Evolutionary conservation across 306 rosid genomes (phyloP), one percentile per base, ranked within the genome.

Genomic region (Acmispon strigosus): DNA sequence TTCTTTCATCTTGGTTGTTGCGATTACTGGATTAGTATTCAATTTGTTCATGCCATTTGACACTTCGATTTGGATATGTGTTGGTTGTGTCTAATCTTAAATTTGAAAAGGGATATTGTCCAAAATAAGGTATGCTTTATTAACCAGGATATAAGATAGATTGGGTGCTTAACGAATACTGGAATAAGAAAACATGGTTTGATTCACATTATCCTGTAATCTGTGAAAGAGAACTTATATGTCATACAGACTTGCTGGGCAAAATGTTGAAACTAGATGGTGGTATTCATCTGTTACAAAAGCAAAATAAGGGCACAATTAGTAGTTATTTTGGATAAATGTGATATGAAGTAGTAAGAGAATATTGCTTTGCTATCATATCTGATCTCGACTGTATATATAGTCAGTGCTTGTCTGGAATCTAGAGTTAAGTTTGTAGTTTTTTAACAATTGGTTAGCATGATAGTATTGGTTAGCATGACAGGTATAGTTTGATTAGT

Each of bases 181-280:
- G 17, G 57, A 56, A 67, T 17, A 13, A 66, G 53, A 54, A 54
- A 24, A 62, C n/a, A 61, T n/a, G 73, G 67, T 73, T 63, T 63
- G n/a, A 50, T 77, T 55, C 59, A 18, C 57, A 15, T 8, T 47
- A 44, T 71, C 59, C 14, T 18, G 13, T 57, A 65, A 37, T 50
- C 24, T 19, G 57, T 12, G n/a, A 5, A 56, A 43, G 12, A 49
- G 17, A 19, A 36, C 12, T 51, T 57, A 1, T 43, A 36, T 37
- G 8, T 39, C 47, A 60, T 60, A 1, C 24, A 48, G 4, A 22
- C 34, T 16, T 73, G 5, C 11, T 41, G 65, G 20, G 36, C 50
- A 41, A 49, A 34, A 62, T 69, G 7, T 71, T 71, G 66, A 18
- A 51, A n/a, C 27, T 51, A 1, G 56, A 43, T 13, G 29, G 45